phyloP scores from a whole-genome alignment of 108 stramenopile species.

The Licmophora abbreviata region DNA sequence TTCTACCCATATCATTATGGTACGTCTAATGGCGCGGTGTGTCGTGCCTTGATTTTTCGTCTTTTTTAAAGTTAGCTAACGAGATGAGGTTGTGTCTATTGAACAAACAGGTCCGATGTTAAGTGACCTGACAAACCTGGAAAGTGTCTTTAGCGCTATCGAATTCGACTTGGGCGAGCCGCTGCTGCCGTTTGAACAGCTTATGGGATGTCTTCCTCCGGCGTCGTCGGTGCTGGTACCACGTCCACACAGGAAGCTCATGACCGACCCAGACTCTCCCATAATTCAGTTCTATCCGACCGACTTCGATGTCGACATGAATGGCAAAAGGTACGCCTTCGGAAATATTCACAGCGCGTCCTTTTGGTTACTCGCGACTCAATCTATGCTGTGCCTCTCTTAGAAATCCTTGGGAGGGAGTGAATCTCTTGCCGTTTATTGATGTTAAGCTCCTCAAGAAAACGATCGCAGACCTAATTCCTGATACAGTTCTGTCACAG shows the following conservation, averaged over 20 bases:
- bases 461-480: conserved; percentile 72
- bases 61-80: conserved; percentile 18
- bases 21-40: too few relatives aligned
- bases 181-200: conserved; percentile 90
- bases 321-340: conserved; percentile 93
- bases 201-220: conserved; percentile 95
- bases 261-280: conserved; percentile 80
- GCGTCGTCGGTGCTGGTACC: conserved; percentile 85
- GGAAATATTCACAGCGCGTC: not conserved
- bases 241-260: conserved; percentile 73
- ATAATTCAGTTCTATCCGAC: conserved; percentile 90
- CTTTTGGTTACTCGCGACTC: not conserved
- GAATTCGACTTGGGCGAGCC: conserved; percentile 85
- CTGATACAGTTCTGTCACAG: conserved; percentile 56
- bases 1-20: conserved; percentile 97
- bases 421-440: conserved; percentile 97
- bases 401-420: conserved; percentile 97
- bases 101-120: too few relatives aligned
- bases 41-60: conserved; percentile 24
- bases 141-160: conserved; percentile 63
- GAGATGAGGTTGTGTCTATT: conserved; percentile 5
- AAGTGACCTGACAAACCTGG: conserved; percentile 87
- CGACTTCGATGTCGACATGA: conserved; percentile 95
- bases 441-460: conserved; percentile 77
- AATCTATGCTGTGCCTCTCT: conserved; percentile 1